A percentile compares a stretch with the other conserved stretches of the same genome.
phyloP scores from a whole-genome alignment of 805 yeast genomes.

The Saccharomycopsis fermentans region DNA sequence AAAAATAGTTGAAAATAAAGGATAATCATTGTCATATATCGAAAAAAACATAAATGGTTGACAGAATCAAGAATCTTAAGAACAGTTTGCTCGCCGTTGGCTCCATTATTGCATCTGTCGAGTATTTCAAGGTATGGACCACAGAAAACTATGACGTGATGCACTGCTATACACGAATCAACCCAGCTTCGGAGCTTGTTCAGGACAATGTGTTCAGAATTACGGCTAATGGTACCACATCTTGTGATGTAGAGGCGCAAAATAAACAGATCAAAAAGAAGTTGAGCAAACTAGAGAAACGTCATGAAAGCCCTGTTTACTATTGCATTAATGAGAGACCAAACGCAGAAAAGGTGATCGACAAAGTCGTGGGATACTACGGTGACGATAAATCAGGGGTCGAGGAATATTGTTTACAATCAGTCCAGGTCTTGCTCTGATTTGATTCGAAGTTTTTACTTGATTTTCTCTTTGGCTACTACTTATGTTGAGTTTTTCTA shows the following conservation, averaged over 20 bases:
- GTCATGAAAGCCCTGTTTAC: not conserved
- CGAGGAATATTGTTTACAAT: slow-evolving; percentile 8
- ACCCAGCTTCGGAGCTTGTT: not conserved
- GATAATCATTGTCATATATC: not conserved
- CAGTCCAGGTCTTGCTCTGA: not conserved
- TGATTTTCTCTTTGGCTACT: not conserved
- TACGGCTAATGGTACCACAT: slow-evolving; percentile 15
- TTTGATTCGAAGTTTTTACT: not conserved
- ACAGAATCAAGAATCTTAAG: slow-evolving; percentile 12
- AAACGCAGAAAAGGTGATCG: slow-evolving; percentile 14
- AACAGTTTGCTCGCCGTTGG: slow-evolving; percentile 12
- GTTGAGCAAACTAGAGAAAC: slow-evolving; percentile 5
- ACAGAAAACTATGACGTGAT: slow-evolving; percentile 15
- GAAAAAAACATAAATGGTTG: slow-evolving; percentile 11
- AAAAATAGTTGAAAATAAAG: too few species aligned
- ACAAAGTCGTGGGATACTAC: slow-evolving; percentile 16
- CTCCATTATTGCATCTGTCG: slow-evolving; percentile 15
- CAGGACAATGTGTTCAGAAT: slow-evolving; percentile 7
- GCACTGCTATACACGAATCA: slow-evolving; percentile 18
- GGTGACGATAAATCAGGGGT: not conserved
- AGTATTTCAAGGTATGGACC: slow-evolving; percentile 18
- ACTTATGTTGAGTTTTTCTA: not conserved
- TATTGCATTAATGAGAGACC: slow-evolving; percentile 14
- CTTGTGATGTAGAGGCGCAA: slow-evolving; percentile 18
- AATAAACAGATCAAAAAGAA: slow-evolving; percentile 13